Evolutionary conservation across 1,284 basidiomycete species (phyloP).

Genomic region (Bjerkandera adusta): DNA sequence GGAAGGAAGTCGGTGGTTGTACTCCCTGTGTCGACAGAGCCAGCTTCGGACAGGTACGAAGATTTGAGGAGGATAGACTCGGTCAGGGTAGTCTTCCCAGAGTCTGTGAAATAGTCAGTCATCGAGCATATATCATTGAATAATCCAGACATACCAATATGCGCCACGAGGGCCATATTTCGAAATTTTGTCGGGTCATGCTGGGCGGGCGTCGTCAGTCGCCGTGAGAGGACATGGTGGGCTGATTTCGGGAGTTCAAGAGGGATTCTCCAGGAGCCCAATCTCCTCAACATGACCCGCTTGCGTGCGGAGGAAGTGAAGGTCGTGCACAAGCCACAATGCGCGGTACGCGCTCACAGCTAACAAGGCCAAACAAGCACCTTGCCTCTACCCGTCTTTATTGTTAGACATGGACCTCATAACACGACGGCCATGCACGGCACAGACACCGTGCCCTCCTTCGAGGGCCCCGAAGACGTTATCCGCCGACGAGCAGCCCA

Average conservation of each 20-base stretch:
- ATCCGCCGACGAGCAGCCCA: conserved; percentile 37
- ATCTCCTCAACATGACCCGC: conserved; percentile 8
- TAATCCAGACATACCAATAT: conserved; percentile 58
- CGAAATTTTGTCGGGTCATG: conserved; percentile 51
- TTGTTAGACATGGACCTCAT: conserved; percentile 5
- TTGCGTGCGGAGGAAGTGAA: neutral
- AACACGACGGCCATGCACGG: conserved; percentile 13
- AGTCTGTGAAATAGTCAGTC: conserved; percentile 49
- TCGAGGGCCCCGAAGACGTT: conserved; percentile 45
- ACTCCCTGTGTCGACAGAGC: conserved; percentile 86
- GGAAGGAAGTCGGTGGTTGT: conserved; percentile 91
- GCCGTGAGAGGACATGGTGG: conserved; percentile 21
- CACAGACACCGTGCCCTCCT: conserved; percentile 13
- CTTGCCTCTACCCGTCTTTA: neutral
- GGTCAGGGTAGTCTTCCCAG: conserved; percentile 88
- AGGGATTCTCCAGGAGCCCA: conserved; percentile 11
- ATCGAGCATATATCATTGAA: conserved; percentile 6
- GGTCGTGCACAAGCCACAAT: neutral
- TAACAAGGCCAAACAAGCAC: conserved; percentile 7
- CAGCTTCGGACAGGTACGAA: conserved; percentile 68
- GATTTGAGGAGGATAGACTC: conserved; percentile 84
- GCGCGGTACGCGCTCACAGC: conserved; percentile 2
- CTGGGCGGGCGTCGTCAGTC: conserved; percentile 32
- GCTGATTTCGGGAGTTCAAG: conserved; percentile 14
- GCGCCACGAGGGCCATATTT: conserved; percentile 82